Base-by-base conservation (phyloP, 805 yeast species). In the Myxozyma neotropica region DNA sequence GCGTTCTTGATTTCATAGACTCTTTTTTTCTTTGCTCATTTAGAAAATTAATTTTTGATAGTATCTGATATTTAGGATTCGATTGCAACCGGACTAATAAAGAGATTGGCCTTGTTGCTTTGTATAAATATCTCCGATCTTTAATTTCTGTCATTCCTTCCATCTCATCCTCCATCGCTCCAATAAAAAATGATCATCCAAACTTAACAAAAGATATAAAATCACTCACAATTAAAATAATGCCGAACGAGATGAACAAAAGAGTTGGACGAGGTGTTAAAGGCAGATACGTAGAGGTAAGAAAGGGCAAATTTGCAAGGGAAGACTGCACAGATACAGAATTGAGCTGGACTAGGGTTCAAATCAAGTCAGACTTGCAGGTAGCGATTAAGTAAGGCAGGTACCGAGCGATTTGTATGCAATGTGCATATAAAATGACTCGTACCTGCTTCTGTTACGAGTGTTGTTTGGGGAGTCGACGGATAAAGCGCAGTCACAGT, bases 301-400 rank as follows among this genome's bases (percentile, higher is more conserved):
- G 35, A 44, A 38, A 38, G 43, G 21, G 43, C 43, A 38, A 38
- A 38, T 38, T 38, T 38, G 43, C 43, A 38, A 38, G 43, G 42
- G 21, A 38, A 17, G 43, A 15, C 33, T 26, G 12, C 36, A 27
- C 36, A 6, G 48, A 24, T 24, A 44, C 31, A 44, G 35, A 27
- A n/a, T 17, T 43, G 29, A 6, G n/a, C 35, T 26, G 48, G 48
- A 26, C 17, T 44, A 44, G 48, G 48, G 48, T 44, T 44, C 15
- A 15, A n/a, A 17, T 24, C 46, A 42, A 12, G 43, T 38, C 17
- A 38, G 43, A 38, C 21, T 13, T 13, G 17, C 43, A 38, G 43
- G 10, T 19, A 17, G 21, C n/a, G 17, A 38, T 38, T n/a, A 38
- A 38, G 43, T 38, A 38, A 38, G 21, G 23, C 21, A 17, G 43